phyloP scores from a whole-genome alignment of 1,284 basidiomycete genomes.

The Malassezia vespertilionis region DNA sequence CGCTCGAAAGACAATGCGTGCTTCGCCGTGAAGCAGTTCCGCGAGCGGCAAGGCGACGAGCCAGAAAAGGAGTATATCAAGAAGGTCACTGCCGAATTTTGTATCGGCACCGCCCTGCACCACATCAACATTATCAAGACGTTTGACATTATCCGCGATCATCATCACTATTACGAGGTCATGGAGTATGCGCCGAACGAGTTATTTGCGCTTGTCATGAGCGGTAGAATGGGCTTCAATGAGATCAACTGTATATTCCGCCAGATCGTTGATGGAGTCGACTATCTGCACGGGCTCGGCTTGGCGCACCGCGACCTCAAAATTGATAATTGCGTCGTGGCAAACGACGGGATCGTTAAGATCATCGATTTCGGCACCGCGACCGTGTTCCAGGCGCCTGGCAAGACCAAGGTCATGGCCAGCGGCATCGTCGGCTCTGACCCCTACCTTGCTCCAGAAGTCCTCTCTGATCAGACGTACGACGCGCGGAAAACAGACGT shows the following conservation, averaged over 20 bases:
- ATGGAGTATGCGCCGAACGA: constrained; percentile 99
- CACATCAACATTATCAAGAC: constrained; percentile 97
- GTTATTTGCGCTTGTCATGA: constrained; percentile 98
- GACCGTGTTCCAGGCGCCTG: constrained; percentile 96
- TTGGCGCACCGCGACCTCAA: constrained; percentile 97
- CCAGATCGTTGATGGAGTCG: constrained; percentile 94
- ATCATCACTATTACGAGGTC: constrained; percentile 71
- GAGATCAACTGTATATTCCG: constrained; percentile 99
- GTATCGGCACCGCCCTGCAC: constrained; percentile 70
- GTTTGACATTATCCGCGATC: constrained; percentile 93
- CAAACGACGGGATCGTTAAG: constrained; percentile 81
- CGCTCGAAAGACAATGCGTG: constrained; percentile 55
- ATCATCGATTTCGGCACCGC: constrained; percentile 99
- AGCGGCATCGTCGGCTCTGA: constrained; percentile 92
- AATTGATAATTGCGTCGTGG: constrained; percentile 99
- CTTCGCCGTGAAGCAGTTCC: constrained; percentile 95
- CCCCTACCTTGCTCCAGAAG: constrained; percentile 95
- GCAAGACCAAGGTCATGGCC: constrained; percentile 53
- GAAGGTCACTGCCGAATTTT: constrained; percentile 97
- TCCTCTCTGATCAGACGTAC: constrained; percentile 67
- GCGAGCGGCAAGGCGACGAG: constrained; percentile 75
- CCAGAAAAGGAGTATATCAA: constrained; percentile 94
- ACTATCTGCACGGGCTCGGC: constrained; percentile 93
- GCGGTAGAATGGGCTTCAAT: constrained; percentile 90
- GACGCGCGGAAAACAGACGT: constrained; percentile 96